Evolutionary conservation across 2,329 filamentous ascomycete genomes (phyloP), one percentile per base, ranked within the genome.

Genomic region (Thelonectria olida): DNA sequence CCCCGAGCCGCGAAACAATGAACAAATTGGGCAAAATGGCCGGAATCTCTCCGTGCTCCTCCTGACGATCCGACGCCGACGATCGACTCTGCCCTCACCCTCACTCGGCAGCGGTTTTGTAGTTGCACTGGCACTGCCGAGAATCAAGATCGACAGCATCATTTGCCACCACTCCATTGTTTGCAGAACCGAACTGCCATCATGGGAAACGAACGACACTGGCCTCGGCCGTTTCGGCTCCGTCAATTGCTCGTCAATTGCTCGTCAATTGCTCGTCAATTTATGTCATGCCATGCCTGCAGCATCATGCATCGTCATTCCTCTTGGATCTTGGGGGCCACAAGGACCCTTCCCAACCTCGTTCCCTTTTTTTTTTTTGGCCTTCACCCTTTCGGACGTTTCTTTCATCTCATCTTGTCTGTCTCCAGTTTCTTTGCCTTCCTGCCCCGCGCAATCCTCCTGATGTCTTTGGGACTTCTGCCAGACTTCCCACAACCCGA

Each of bases 121-220:
- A 25, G 41, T 60, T 54, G 38, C 57, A 38, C 48, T 45, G 42
- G 31, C 28, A 44, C 50, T 49, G 13, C 47, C 49, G 61, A 57
- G 31, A 45, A 50, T 60, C 38, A 9, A 49, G 67, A 70, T 70
- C 67, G 62, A 58, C 67, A 48, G 17, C 34, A 57, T 58, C 54
- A 62, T 67, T 61, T 62, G 59, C 64, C 66, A 44, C 52, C 7
- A 23, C 36, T 39, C 42, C 25, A 47, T 25, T 15, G 7, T 39
- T 38, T 17, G 15, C 19, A 36, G 41, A 53, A 42, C 60, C 53
- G 36, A 55, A 54, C 28, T 50, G 45, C 57, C 45, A 15, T 44
- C 52, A 47, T 45, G 6, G 42, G 47, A 47, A 55, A 56, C 39
- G 58, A 61, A 34, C 47, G 51, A 15, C 58, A 59, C n/a, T 34